Conservation (phyloP, 2,329 filamentous ascomycete species). For the Apiospora saccharicola region DNA sequence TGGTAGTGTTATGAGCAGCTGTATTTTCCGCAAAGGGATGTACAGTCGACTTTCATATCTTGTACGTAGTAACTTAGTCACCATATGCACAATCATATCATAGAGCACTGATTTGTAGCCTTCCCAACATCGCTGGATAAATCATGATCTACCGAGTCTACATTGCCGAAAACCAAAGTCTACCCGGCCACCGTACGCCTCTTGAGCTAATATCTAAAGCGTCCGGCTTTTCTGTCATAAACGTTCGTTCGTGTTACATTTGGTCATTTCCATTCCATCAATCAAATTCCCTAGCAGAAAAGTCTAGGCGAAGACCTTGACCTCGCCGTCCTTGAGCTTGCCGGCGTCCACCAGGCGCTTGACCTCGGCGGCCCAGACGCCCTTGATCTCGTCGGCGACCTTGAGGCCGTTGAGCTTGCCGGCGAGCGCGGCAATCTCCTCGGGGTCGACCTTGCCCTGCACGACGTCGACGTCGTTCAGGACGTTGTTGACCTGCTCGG, state of each 20-base stretch:
- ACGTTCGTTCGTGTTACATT: background rate
- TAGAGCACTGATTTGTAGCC: background rate
- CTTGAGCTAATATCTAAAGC: slow-evolving; percentile 1
- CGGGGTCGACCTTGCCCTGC: slow-evolving; percentile 86
- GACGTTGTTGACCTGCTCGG: slow-evolving; percentile 81
- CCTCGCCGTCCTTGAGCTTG: slow-evolving; percentile 85
- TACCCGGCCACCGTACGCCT: background rate
- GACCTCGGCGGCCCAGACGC: slow-evolving; percentile 79
- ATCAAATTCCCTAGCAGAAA: background rate
- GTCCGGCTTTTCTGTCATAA: background rate
- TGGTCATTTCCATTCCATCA: background rate
- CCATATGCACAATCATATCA: background rate
- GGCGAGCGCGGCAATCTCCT: slow-evolving; percentile 87
- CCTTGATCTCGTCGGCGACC: slow-evolving; percentile 84
- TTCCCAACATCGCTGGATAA: slow-evolving; percentile 8
- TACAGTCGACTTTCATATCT: too few species aligned
- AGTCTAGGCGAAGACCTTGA: slow-evolving; percentile 64
- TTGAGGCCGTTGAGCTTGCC: slow-evolving; percentile 81
- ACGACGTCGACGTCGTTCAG: slow-evolving; percentile 86
- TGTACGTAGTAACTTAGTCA: background rate
- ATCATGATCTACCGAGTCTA: slow-evolving; percentile 14
- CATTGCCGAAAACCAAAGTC: slow-evolving; percentile 16
- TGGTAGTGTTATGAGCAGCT: too few species aligned
- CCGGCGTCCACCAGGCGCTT: slow-evolving; percentile 80
- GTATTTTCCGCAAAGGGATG: too few species aligned